A percentile compares a stretch with the other conserved stretches of the same genome.
Conservation (phyloP, 139 green algal species). For the Chlamydomonas eustigma region DNA sequence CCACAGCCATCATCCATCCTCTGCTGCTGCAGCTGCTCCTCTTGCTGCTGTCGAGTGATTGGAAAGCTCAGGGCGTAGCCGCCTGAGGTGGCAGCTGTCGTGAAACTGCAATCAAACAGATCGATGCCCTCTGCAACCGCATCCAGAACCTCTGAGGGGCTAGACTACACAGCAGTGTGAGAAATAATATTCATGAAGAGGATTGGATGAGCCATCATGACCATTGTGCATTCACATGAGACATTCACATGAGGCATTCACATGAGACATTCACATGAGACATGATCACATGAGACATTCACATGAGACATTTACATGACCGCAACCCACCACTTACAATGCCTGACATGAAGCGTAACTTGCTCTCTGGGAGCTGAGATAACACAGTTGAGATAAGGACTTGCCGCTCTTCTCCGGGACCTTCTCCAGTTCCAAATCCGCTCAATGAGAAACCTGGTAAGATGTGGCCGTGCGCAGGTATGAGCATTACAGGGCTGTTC, state of each 20-base stretch:
- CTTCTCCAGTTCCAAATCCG: conserved; percentile 68
- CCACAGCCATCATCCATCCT: too few relatives aligned
- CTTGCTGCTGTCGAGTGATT: conserved; percentile 7
- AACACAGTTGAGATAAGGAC: conserved; percentile 33
- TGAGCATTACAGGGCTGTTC: too few relatives aligned
- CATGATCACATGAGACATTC: too few relatives aligned
- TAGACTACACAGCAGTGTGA: conserved; percentile 12
- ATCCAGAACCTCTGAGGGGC: conserved; percentile 52
- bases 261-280: too few relatives aligned
- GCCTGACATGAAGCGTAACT: conserved; percentile 36
- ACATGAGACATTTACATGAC: not conserved
- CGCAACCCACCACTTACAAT: conserved; percentile 20
- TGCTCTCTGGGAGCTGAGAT: conserved; percentile 33
- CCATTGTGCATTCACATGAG: too few relatives aligned
- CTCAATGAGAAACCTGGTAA: conserved; percentile 53
- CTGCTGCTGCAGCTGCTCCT: too few relatives aligned
- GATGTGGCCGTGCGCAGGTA: too few relatives aligned
- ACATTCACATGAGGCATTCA: too few relatives aligned
- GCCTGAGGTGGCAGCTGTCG: not conserved
- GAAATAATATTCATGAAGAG: not conserved
- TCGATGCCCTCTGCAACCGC: conserved; percentile 54
- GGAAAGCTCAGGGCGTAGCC: conserved; percentile 67
- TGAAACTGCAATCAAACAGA: conserved; percentile 48
- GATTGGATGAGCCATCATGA: too few relatives aligned
- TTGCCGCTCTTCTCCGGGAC: conserved; percentile 18